A percentile compares a stretch with the other conserved stretches of the same genome.
phyloP scores from a whole-genome alignment of 192 early-diverging fungal species.

The Anaeromyces robustus region DNA sequence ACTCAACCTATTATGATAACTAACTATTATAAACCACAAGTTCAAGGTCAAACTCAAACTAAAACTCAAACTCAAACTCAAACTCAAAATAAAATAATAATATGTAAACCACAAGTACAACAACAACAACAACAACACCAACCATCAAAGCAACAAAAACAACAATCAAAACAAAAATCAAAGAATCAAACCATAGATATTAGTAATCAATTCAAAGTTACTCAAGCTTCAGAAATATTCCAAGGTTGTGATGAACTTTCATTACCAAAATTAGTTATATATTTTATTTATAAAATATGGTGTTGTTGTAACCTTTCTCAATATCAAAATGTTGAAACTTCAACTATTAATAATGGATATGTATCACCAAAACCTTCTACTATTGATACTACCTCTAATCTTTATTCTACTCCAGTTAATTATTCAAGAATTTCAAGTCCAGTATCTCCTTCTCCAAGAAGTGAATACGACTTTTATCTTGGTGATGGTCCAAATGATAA shows the following conservation, averaged over 20 bases:
- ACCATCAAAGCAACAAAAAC: neutral
- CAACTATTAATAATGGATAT: neutral
- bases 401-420: neutral
- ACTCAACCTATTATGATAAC: neutral
- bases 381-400: neutral
- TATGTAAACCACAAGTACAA: neutral
- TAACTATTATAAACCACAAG: neutral
- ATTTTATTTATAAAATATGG: neutral
- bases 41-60: too few species aligned
- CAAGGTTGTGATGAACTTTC: neutral
- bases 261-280: neutral
- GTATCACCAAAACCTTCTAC: neutral
- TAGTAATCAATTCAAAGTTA: neutral
- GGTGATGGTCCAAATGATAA: neutral
- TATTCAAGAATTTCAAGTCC: neutral
- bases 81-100: too few species aligned
- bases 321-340: neutral
- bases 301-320: neutral
- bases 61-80: too few species aligned
- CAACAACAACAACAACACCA: neutral
- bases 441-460: neutral
- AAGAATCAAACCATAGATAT: neutral
- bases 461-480: neutral
- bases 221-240: neutral
- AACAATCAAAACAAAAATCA: neutral